Base-by-base conservation (phyloP, 2,329 filamentous ascomycete species). In the Pseudogymnoascus sp. region DNA sequence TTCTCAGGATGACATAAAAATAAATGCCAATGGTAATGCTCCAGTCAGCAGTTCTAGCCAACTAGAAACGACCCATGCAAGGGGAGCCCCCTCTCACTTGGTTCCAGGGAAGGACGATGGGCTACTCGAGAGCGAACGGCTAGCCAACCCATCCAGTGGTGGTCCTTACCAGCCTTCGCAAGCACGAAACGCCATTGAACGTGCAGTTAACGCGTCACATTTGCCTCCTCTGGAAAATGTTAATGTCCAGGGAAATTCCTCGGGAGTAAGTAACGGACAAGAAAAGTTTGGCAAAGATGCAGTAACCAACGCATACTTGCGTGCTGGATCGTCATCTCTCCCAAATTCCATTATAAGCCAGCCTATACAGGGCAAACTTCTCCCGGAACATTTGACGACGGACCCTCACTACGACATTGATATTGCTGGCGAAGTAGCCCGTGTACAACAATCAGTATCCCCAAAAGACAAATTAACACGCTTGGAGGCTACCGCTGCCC, bases 341-440 rank as follows among this genome's bases (percentile, higher is more conserved):
- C 35, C 54, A 16, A 35, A 20, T 18, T 38, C 30, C 18, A 32
- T 58, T 37, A 37, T 58, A 30, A 35, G 30, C 16, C 12, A 34
- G 14, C 35, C 58, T 39, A 8, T 6, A 30, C 43, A 50, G 30
- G 37, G 58, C 3, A 65, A 65, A 11, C 63, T 65, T 4, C 72
- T 85, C 0, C 77, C 78, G 0, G 80, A 86, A 63, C 84, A 87
- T 68, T 83, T 77, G 0, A 74, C 80, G 1, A 77, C 81, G 0
- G 76, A 84, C 39, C 81, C 84, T 0, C 81, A 88, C 64, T 90
- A 88, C 68, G 88, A 91, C 65, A 62, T 66, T 0, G 79, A 83
- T 59, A 77, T 90, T 11, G 77, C 77, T 2, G 77, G 75, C 1
- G 88, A 91, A 70, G 78, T 88, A 1, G 71, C 74, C 3, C 79